Percentiles rank a stretch among this genome's conserved stretches.
phyloP scores from a whole-genome alignment of 106 monocot species.

The Phalaenopsis aphrodite region DNA sequence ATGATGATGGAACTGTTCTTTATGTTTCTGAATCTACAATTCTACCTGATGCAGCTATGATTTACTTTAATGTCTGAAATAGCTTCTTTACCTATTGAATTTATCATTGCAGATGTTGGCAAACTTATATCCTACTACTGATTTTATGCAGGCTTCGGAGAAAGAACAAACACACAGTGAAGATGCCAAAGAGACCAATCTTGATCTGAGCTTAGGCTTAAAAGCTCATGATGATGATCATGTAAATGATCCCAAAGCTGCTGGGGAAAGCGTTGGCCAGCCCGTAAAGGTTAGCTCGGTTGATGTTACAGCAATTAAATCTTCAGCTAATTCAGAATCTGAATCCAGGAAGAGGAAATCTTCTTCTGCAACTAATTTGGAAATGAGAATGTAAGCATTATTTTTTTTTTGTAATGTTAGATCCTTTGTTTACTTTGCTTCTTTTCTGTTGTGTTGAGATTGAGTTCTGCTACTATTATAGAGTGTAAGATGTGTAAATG shows the following conservation, averaged over 20 bases:
- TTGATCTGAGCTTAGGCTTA: constrained; percentile 6
- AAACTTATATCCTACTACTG: background rate
- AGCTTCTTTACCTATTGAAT: background rate
- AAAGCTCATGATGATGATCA: background rate
- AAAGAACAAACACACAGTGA: background rate
- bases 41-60: too few species aligned
- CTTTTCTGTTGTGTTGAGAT: background rate
- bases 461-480: background rate
- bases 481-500: background rate
- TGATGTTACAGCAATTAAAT: background rate
- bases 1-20: too few species aligned
- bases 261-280: background rate
- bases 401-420: background rate
- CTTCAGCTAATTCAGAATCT: constrained; percentile 8
- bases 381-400: constrained; percentile 6
- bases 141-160: background rate
- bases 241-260: constrained; percentile 3
- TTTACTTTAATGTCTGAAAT: background rate
- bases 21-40: too few species aligned
- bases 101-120: too few species aligned
- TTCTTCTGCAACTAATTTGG: constrained; percentile 3
- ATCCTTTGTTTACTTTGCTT: background rate
- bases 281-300: background rate
- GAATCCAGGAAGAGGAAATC: background rate
- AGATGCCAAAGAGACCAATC: constrained; percentile 7